Conservation (phyloP, 495 filamentous ascomycete genomes). For the Hypoxylon lienhwacheense region DNA sequence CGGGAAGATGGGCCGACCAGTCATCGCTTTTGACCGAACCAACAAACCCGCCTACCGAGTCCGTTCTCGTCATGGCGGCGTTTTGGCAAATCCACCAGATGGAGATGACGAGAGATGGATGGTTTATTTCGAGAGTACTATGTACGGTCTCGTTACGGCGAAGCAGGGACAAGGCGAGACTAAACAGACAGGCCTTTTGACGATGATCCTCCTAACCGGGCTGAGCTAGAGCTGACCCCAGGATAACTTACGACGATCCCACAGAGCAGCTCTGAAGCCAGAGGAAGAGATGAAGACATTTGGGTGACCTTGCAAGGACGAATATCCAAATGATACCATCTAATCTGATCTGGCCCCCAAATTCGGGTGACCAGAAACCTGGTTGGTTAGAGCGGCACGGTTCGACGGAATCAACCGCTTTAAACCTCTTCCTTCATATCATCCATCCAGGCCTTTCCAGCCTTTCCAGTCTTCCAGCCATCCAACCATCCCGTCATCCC, state of each 20-base stretch:
- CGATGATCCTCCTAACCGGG: not conserved
- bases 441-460: no score
- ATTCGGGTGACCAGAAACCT: slow-evolving; percentile 18
- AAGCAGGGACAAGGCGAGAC: no score
- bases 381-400: slow-evolving; percentile 16
- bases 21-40: slow-evolving; percentile 22
- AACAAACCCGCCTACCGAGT: slow-evolving; percentile 19
- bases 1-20: slow-evolving; percentile 17
- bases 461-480: no score
- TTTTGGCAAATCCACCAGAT: slow-evolving; percentile 11
- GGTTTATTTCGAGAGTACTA: not conserved
- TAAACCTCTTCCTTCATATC: not conserved
- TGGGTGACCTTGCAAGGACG: not conserved
- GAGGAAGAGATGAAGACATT: slow-evolving; percentile 9
- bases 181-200: slow-evolving; percentile 9
- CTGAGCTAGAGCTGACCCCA: not conserved
- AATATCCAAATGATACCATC: slow-evolving; percentile 17
- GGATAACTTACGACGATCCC: slow-evolving; percentile 18
- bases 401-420: slow-evolving; percentile 20
- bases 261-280: slow-evolving; percentile 21
- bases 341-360: slow-evolving; percentile 32
- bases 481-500: not conserved
- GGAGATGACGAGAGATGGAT: no score
- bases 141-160: slow-evolving; percentile 5
- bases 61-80: not conserved